Base-by-base conservation (phyloP, 2,329 filamentous ascomycete genomes). In the Graphilbum sp. region DNA sequence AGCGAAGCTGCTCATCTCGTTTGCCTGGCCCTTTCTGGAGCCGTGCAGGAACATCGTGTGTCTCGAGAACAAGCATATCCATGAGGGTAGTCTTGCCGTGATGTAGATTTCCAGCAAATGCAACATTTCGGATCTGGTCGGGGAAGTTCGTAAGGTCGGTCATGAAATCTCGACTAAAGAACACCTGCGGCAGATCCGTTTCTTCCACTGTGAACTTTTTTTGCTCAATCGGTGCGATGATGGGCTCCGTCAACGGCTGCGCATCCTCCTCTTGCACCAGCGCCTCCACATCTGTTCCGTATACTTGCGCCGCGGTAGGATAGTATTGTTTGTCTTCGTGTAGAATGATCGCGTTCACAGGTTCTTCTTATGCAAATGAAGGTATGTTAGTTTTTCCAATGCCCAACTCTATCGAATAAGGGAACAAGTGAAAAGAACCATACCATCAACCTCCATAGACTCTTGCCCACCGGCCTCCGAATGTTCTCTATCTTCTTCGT, bases 241-340 rank as follows among this genome's bases (percentile, higher is more conserved):
- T 96, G 24, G 90, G 90, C 52, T 95, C 76, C 23, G 83, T 76
- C 44, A 98, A 69, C 34, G 87, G 82, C 57, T 98, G 90, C 42
- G 87, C 82, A 64, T 98, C 90, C 62, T 96, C 90, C 58, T 98
- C 90, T 54, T 96, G 83, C 29, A 98, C 88, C 58, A 94, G 63
- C 2, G 88, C 90, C 61, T 98, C 90, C 50, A 98, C 90, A 60
- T 90, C 87, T 49, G 77, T 71, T 37, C 90, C 90, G 55, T 96
- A 98, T 32, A 94, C 78, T 58, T 98, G 90, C 54, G 88, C 79
- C 40, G 90, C 90, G n/a, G 87, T 94, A 23, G 90, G 90, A 55
- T 98, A 98, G 60, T 98, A 98, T 56, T 96, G 90, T 59, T 98
- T 98, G 63, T 98, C 90, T 66, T 98, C 90, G 61, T 98, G 90